Percentiles rank a stretch among this genome's conserved stretches.
Evolutionary conservation across 192 early-diverging fungal genomes (phyloP).

Genomic region (Hyaloraphidium curvatum): DNA sequence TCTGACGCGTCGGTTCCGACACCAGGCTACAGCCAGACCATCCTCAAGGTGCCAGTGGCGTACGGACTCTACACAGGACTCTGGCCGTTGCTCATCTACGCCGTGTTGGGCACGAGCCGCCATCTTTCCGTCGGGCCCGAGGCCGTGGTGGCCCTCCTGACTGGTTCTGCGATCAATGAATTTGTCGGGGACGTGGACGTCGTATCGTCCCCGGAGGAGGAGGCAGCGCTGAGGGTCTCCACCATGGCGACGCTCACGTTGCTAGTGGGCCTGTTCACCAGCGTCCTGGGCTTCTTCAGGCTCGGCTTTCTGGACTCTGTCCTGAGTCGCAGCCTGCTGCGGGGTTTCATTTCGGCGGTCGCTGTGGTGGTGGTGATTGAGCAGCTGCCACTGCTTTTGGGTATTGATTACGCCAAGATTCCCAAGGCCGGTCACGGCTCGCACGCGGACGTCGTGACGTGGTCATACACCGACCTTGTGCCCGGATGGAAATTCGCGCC

Average conservation of each 20-base stretch:
- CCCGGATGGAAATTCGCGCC: too few relatives aligned
- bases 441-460: too few relatives aligned
- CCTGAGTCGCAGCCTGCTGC: slow-evolving; percentile 74
- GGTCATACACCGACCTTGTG: too few relatives aligned
- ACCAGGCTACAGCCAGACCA: slow-evolving; percentile 74
- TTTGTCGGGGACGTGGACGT: slow-evolving; percentile 13
- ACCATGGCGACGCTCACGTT: slow-evolving; percentile 40
- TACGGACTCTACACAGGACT: slow-evolving; percentile 80
- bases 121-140: slow-evolving; percentile 92
- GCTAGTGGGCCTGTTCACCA: slow-evolving; percentile 85
- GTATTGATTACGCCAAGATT: too few relatives aligned
- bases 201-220: slow-evolving; percentile 1
- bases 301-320: slow-evolving; percentile 97
- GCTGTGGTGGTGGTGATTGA: slow-evolving; percentile 83
- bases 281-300: slow-evolving; percentile 82
- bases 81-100: slow-evolving; percentile 66
- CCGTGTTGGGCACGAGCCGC: slow-evolving; percentile 80
- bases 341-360: slow-evolving; percentile 90
- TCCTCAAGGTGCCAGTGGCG: slow-evolving; percentile 68
- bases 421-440: too few relatives aligned
- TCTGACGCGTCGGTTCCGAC: too few relatives aligned
- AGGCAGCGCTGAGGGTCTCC: neutral
- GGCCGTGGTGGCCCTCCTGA: slow-evolving; percentile 74
- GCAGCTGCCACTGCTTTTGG: slow-evolving; percentile 60
- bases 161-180: slow-evolving; percentile 42